Evolutionary conservation across 805 yeast species (phyloP).

Genomic region (Candida chauliodis): DNA sequence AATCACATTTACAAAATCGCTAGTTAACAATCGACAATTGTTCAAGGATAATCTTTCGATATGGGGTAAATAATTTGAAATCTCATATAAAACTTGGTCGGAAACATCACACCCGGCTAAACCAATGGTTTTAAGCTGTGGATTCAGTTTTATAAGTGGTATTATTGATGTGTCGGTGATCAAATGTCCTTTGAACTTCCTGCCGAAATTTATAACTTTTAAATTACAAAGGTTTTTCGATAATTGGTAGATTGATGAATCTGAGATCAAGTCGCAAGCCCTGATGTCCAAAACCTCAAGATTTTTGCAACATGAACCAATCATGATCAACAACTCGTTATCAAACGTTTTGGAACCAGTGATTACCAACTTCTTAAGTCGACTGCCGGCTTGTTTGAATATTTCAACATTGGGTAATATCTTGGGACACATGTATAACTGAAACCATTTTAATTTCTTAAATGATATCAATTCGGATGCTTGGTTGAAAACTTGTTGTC

Average conservation of each 20-base stretch:
- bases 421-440: constrained; percentile 78
- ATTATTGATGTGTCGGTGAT: constrained; percentile 70
- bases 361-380: constrained; percentile 46
- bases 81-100: constrained; percentile 77
- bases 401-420: constrained; percentile 48
- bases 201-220: constrained; percentile 68
- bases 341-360: constrained; percentile 69
- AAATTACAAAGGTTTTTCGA: constrained; percentile 59
- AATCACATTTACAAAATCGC: constrained; percentile 53
- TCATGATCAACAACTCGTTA: constrained; percentile 52
- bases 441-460: constrained; percentile 60
- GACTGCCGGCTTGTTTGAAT: constrained; percentile 18
- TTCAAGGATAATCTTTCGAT: constrained; percentile 72
- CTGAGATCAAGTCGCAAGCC: constrained; percentile 78
- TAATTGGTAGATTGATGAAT: constrained; percentile 67
- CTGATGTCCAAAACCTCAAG: constrained; percentile 70
- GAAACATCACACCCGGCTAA: constrained; percentile 83
- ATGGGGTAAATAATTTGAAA: constrained; percentile 51
- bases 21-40: constrained; percentile 59
- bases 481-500: constrained; percentile 52
- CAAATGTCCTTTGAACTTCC: constrained; percentile 63
- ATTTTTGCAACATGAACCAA: constrained; percentile 54
- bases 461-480: constrained; percentile 41
- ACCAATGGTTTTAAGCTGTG: constrained; percentile 64
- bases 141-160: constrained; percentile 53